phyloP scores from a whole-genome alignment of 176 grass and related monocot genomes.

The Alopecurus myosuroides region DNA sequence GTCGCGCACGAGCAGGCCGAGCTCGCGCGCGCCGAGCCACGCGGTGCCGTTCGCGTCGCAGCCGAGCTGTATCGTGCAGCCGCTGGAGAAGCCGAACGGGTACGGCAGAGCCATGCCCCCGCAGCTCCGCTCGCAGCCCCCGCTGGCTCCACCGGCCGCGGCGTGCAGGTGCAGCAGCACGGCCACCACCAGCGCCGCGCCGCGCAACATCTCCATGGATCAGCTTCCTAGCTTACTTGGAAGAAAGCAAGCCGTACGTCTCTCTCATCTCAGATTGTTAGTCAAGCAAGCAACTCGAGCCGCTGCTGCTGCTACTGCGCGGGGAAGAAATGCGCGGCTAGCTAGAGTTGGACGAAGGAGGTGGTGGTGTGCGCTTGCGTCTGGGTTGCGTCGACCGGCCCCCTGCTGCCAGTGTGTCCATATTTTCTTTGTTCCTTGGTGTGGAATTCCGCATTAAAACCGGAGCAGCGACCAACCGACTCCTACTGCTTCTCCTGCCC shows the following conservation, averaged over 20 bases:
- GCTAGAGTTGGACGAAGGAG: neutral
- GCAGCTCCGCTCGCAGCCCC: conserved; percentile 28
- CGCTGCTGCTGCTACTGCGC: neutral
- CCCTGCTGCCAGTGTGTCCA: neutral
- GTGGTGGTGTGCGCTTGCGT: neutral
- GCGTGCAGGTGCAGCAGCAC: neutral
- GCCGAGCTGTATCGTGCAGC: conserved; percentile 17
- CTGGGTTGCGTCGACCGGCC: neutral
- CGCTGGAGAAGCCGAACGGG: conserved; percentile 54
- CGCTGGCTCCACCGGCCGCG: conserved; percentile 1
- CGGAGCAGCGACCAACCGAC: conserved; percentile 34
- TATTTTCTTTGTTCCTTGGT: neutral
- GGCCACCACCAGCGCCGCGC: neutral
- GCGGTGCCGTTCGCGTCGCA: conserved; percentile 17
- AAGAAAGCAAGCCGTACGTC: neutral
- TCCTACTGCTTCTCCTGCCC: neutral
- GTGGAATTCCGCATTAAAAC: conserved; percentile 45
- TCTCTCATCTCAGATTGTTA: neutral
- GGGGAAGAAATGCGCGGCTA: neutral
- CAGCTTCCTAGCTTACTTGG: neutral
- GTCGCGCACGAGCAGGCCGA: conserved; percentile 34
- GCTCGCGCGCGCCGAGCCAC: neutral
- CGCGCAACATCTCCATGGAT: conserved; percentile 5
- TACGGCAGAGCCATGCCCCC: conserved; percentile 13
- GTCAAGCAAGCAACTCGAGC: neutral